These are phyloP conservation scores for Talaromyces sp. DNA, from an alignment of 2,329 filamentous ascomycete species.

Conservation along the genomic window DNA sequence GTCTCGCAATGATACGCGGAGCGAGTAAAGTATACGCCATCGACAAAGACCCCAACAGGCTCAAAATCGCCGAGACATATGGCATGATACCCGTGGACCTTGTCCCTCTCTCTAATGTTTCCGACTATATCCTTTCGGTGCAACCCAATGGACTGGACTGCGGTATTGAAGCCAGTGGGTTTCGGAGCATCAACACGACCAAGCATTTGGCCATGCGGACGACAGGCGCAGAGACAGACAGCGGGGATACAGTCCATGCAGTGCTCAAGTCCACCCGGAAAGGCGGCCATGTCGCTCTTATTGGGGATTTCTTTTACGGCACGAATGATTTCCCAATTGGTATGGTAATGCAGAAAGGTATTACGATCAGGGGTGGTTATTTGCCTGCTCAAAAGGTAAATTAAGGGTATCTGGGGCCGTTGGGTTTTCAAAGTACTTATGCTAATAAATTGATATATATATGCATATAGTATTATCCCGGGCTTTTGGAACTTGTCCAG, in stretches of 20 bases:
- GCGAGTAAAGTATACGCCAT: slow-evolving; percentile 29
- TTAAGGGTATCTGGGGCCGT: neutral
- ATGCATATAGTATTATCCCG: slow-evolving; percentile 24
- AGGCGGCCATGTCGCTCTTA: slow-evolving; percentile 24
- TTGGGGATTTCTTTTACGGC: slow-evolving; percentile 26
- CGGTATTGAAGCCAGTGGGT: slow-evolving; percentile 27
- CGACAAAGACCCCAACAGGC: slow-evolving; percentile 26
- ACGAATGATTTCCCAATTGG: slow-evolving; percentile 28
- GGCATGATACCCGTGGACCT: slow-evolving; percentile 27
- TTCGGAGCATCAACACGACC: slow-evolving; percentile 19
- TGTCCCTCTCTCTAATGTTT: slow-evolving; percentile 19
- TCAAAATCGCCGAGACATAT: slow-evolving; percentile 23
- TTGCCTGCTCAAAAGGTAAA: slow-evolving; percentile 20
- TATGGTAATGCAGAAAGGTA: slow-evolving; percentile 29
- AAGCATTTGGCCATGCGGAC: slow-evolving; percentile 21
- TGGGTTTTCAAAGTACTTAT: neutral
- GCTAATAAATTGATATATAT: neutral
- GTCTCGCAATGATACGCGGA: slow-evolving; percentile 24
- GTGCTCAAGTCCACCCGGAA: slow-evolving; percentile 28
- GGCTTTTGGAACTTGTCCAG: slow-evolving; percentile 23
- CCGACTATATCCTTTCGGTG: slow-evolving; percentile 25
- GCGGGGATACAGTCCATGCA: slow-evolving; percentile 22
- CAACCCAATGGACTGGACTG: slow-evolving; percentile 27
- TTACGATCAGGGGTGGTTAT: slow-evolving; percentile 28
- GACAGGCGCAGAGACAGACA: slow-evolving; percentile 22